Conservation (phyloP, 257 asterid genomes). For the Solanum pinnatisectum region DNA sequence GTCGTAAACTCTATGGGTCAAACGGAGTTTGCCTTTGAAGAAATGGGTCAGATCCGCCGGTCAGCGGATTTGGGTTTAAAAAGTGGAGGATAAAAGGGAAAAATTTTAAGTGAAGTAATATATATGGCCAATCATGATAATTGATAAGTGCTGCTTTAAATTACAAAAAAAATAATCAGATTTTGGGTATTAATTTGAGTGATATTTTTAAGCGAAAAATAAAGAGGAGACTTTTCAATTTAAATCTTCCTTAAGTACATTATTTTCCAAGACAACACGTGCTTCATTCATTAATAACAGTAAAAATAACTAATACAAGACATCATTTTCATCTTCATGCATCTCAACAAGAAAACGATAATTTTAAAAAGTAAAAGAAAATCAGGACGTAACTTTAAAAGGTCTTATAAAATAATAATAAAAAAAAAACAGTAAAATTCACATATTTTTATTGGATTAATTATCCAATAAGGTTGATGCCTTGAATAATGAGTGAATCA, state of each 20-base stretch:
- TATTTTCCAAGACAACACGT: neutral
- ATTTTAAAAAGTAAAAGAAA: neutral
- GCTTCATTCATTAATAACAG: neutral
- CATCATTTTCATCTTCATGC: neutral
- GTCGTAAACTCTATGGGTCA: no score
- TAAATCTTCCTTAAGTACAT: neutral
- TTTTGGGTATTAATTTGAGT: no score
- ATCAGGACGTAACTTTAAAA: neutral
- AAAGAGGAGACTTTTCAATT: neutral
- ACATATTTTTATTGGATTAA: neutral
- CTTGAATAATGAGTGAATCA: slow-evolving; percentile 48
- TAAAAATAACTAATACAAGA: neutral
- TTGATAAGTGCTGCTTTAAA: no score
- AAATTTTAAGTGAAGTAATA: no score
- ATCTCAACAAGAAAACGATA: neutral
- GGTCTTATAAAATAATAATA: neutral
- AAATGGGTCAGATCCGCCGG: no score
- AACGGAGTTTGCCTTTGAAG: neutral
- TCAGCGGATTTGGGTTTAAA: no score
- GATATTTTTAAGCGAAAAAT: no score
- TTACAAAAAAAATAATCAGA: no score
- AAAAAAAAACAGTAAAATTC: neutral
- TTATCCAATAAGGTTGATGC: slow-evolving; percentile 53
- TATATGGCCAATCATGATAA: no score
- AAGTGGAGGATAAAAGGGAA: no score